Conservation (phyloP, 345 rosid species). For the Mangifera indica region DNA sequence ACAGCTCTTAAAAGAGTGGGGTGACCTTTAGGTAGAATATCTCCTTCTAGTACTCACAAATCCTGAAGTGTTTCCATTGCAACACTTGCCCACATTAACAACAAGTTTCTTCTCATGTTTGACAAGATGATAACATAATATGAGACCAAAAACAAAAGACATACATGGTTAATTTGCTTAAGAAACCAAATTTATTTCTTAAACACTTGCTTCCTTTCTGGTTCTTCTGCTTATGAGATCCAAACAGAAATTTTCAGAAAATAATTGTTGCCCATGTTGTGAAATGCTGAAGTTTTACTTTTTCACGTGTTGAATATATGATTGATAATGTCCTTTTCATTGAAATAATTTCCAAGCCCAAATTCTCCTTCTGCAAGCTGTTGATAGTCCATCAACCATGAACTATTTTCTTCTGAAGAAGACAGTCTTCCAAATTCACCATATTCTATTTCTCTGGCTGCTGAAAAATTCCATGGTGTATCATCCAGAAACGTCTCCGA, state of each 20-base stretch:
- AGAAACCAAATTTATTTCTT: background rate
- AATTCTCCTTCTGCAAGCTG: constrained; percentile 39
- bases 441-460: constrained; percentile 12
- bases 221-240: background rate
- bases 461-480: constrained; percentile 46
- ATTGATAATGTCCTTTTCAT: constrained; percentile 29
- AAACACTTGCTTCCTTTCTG: background rate
- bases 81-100: background rate
- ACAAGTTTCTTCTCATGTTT: background rate
- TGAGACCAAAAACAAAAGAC: background rate
- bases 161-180: background rate
- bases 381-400: constrained; percentile 48
- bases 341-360: constrained; percentile 39
- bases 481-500: constrained; percentile 41
- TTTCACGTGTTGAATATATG: background rate
- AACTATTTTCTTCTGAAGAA: constrained; percentile 37
- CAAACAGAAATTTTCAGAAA: background rate
- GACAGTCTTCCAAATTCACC: constrained; percentile 36
- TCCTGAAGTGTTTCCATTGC: background rate
- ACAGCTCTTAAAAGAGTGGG: background rate
- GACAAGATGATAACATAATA: background rate
- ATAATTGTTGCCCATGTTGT: background rate
- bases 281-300: background rate
- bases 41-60: constrained; percentile 14
- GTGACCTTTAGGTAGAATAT: constrained; percentile 16